phyloP scores from a whole-genome alignment of 2,329 filamentous ascomycete species.

The Exophiala spinifera region DNA sequence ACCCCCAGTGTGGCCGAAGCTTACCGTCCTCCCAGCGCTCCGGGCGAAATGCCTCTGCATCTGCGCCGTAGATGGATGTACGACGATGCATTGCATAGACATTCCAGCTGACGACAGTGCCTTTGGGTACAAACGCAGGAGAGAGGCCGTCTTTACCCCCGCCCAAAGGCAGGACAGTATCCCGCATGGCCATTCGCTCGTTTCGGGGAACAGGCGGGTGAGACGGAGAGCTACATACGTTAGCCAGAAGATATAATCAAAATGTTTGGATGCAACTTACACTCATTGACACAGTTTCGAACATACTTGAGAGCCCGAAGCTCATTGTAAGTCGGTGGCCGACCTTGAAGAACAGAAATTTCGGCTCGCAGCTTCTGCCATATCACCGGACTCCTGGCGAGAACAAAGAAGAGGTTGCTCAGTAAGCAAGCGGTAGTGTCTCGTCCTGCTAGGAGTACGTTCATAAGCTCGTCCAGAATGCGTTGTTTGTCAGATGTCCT shows the following conservation, averaged over 20 bases:
- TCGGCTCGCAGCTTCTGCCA: conserved; percentile 44
- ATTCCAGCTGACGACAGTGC: conserved; percentile 41
- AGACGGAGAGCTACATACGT: conserved; percentile 40
- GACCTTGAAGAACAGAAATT: conserved; percentile 14
- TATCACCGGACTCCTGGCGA: conserved; percentile 32
- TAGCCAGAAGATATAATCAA: not conserved
- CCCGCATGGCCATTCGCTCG: conserved; percentile 38
- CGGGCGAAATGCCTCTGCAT: conserved; percentile 34
- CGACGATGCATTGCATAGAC: conserved; percentile 39
- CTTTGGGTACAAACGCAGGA: conserved; percentile 50
- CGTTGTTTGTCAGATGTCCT: conserved; percentile 13
- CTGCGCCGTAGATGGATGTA: conserved; percentile 31
- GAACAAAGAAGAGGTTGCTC: conserved; percentile 32
- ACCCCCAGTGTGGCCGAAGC: conserved; percentile 23
- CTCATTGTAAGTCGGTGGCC: conserved; percentile 18
- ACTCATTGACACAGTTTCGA: conserved; percentile 29
- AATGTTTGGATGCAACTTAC: not conserved
- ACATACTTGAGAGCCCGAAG: conserved; percentile 21
- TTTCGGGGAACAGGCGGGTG: conserved; percentile 40
- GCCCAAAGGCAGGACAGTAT: conserved; percentile 47
- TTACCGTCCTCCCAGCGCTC: conserved; percentile 36
- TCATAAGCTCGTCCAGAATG: conserved; percentile 30
- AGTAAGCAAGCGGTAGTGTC: conserved; percentile 38
- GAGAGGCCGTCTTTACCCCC: conserved; percentile 46
- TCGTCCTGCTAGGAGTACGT: conserved; percentile 36